Conservation (phyloP, 73 alveolate species). For the Paraurostyla sp. region DNA sequence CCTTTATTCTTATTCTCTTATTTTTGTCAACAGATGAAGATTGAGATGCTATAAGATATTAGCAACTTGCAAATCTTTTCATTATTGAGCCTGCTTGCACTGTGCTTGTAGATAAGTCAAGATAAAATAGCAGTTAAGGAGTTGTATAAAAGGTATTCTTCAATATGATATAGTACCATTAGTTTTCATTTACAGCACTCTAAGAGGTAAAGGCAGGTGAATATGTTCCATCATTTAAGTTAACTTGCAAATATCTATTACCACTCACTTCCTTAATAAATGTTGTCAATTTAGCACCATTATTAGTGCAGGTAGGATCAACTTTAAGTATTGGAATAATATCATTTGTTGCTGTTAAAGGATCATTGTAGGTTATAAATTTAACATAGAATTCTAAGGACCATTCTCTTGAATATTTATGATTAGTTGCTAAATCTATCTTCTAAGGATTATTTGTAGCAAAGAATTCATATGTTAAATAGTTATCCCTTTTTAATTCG, state of each 20-base stretch:
- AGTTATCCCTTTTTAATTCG: not conserved
- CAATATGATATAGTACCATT: not conserved
- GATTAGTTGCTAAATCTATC: not conserved
- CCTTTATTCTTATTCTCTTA: conserved; percentile 1
- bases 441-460: not conserved
- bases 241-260: not conserved
- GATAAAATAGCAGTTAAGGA: not conserved
- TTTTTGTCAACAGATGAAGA: not conserved
- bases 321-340: not conserved
- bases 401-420: conserved; percentile 7
- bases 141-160: not conserved
- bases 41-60: not conserved
- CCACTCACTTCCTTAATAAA: not conserved
- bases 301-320: not conserved
- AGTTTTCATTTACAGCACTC: not conserved
- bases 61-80: not conserved
- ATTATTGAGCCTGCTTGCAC: not conserved
- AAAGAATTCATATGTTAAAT: not conserved
- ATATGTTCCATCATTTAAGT: not conserved
- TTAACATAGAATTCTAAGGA: not conserved
- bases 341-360: not conserved
- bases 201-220: not conserved
- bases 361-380: not conserved
- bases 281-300: not conserved
- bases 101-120: not conserved